phyloP scores from a whole-genome alignment of 2,329 filamentous ascomycete genomes.

The Talaromyces sp. region DNA sequence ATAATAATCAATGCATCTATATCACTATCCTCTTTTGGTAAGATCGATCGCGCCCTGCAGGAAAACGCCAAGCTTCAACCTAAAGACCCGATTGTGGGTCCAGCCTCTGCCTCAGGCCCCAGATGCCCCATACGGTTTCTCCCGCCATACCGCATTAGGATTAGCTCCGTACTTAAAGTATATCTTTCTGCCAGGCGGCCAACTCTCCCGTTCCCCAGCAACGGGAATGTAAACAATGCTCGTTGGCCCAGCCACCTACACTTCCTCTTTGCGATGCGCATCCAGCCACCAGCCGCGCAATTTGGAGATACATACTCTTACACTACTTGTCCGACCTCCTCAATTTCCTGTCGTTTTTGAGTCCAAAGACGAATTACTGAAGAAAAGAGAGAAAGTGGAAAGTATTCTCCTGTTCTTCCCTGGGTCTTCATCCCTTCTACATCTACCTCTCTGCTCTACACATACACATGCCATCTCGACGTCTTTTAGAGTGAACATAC shows the following conservation, averaged over 20 bases:
- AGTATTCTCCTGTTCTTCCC: neutral
- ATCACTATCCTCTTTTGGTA: neutral
- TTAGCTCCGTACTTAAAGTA: conserved; percentile 13
- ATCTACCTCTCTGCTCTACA: neutral
- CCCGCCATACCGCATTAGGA: neutral
- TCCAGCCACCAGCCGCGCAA: conserved; percentile 32
- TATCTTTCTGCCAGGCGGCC: conserved; percentile 28
- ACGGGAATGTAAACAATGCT: conserved; percentile 38
- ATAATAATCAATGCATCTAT: neutral
- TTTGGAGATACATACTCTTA: conserved; percentile 7
- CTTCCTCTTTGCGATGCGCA: neutral
- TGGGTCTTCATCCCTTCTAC: conserved; percentile 7
- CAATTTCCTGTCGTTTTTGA: conserved; percentile 7
- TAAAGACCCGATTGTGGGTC: neutral
- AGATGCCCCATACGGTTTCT: too few species aligned
- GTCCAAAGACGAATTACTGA: neutral
- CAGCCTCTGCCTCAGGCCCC: neutral
- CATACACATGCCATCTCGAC: neutral
- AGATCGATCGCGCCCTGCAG: neutral
- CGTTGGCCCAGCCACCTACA: conserved; percentile 39
- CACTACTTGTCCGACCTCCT: conserved; percentile 16
- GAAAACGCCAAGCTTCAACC: conserved; percentile 9
- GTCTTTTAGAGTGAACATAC: neutral
- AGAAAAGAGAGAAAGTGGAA: neutral
- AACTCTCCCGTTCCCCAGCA: conserved; percentile 30